phyloP scores from a whole-genome alignment of 1,139 yeast genomes.

The Lodderomyces beijingensis region DNA sequence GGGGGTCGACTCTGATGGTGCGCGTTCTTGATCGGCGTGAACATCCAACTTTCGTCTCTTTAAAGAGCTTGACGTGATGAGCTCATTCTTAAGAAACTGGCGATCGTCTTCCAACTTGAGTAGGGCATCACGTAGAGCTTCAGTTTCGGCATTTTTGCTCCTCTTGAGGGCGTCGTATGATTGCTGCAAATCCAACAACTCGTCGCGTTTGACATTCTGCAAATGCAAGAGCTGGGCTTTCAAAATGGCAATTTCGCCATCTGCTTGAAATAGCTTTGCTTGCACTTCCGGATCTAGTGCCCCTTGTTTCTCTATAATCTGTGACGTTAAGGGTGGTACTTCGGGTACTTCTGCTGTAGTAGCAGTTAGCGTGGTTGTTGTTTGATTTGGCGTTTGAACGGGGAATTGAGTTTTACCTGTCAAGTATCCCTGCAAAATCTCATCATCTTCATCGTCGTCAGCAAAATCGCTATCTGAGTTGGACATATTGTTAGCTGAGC shows the following conservation, averaged over 20 bases:
- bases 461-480: slow-evolving; percentile 21
- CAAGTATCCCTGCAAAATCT: slow-evolving; percentile 18
- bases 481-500: slow-evolving; percentile 7
- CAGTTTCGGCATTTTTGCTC: slow-evolving; percentile 39
- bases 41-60: slow-evolving; percentile 7
- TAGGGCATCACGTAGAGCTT: slow-evolving; percentile 39
- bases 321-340: slow-evolving; percentile 4
- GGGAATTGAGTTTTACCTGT: slow-evolving; percentile 8
- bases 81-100: slow-evolving; percentile 52
- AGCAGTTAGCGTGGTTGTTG: slow-evolving; percentile 3
- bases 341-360: neutral
- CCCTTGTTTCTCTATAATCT: slow-evolving; percentile 5
- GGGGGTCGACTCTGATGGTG: too few species aligned
- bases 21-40: too few species aligned
- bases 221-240: slow-evolving; percentile 57
- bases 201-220: slow-evolving; percentile 41
- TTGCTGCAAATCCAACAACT: slow-evolving; percentile 37
- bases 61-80: slow-evolving; percentile 20
- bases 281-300: slow-evolving; percentile 14
- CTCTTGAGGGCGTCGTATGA: slow-evolving; percentile 25
- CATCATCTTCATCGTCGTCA: slow-evolving; percentile 40
- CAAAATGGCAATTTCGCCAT: slow-evolving; percentile 75
- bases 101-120: slow-evolving; percentile 66
- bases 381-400: neutral
- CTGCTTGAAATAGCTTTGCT: slow-evolving; percentile 43